Evolutionary conservation across 192 early-diverging fungal species (phyloP).

Genomic region (Lunasporangiospora selenospora): DNA sequence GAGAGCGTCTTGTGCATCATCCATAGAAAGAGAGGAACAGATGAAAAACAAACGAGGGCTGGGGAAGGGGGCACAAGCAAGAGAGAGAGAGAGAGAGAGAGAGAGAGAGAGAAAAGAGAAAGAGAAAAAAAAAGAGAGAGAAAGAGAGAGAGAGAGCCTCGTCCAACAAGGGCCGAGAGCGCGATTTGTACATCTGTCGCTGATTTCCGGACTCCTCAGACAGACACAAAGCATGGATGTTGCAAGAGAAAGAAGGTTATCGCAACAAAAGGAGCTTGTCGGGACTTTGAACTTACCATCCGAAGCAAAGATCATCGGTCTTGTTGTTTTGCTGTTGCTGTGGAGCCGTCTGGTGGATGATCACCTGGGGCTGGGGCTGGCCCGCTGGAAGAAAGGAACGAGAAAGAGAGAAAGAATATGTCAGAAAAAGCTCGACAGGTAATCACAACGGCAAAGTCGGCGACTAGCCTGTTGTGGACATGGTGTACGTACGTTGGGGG

Average conservation of each 20-base stretch:
- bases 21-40: too few relatives aligned
- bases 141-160: too few relatives aligned
- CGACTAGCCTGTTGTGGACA: slow-evolving; percentile 14
- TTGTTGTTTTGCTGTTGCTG: slow-evolving; percentile 5
- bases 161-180: too few relatives aligned
- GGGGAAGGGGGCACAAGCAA: not conserved
- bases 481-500: slow-evolving; percentile 3
- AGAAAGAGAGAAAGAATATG: not conserved
- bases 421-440: too few relatives aligned
- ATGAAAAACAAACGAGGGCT: not conserved
- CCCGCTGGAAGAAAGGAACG: not conserved
- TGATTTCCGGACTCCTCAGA: too few relatives aligned
- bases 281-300: slow-evolving; percentile 21
- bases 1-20: too few relatives aligned
- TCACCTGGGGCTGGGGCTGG: slow-evolving; percentile 12
- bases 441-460: too few relatives aligned
- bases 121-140: not conserved
- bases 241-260: too few relatives aligned
- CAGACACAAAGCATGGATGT: too few relatives aligned
- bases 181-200: too few relatives aligned
- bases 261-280: too few relatives aligned
- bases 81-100: not conserved
- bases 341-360: slow-evolving; percentile 13
- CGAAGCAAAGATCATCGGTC: slow-evolving; percentile 23
- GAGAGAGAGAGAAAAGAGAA: not conserved